Evolutionary conservation across 495 filamentous ascomycete species (phyloP), one percentile per base, ranked within the genome.

Genomic region (Penicillium simplicissimum): DNA sequence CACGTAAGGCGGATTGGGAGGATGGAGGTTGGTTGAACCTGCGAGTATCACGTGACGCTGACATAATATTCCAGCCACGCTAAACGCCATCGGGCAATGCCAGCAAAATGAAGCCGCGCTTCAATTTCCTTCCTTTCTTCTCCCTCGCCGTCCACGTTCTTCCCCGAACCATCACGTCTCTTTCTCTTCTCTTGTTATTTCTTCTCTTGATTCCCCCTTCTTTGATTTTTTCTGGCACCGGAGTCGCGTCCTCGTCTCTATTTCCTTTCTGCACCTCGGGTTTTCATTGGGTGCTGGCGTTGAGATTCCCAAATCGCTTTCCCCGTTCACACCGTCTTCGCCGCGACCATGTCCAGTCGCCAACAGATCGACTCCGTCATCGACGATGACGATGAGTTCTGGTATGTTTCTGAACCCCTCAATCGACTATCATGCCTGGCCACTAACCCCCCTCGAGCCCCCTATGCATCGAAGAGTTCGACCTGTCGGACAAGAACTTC

Each of bases 401-500:
- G 92, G 92, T 96, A 82, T 70, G 86, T 73, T 25, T 1, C 35
- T 21, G 10, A 7, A 36, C 9, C n/a, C 14, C 51, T 38, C 23
- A 34, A 40, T 47, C 54, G 23, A 55, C 4, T 14, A 28, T 23
- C 59, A 31, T 34, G 53, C 34, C 37, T 49, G 25, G 35, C 38
- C 48, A 47, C 65, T 72, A 37, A 74, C 66, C 28, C 17, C 40
- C 36, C 45, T 49, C 36, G 68, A 95, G 91, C 75, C 96, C 96
- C 69, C 89, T 99, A 49, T 99, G 96, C 79, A 95, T 99, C 74
- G 96, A 99, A 80, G 96, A 98, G 81, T 93, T 98, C 71, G 96
- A 98, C 72, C 87, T 97, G 42, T 93, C 91, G 33, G 96, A 99
- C 79, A 90, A 91, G 75, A 96, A 96, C 80, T 99, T 99, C 78